These are phyloP conservation scores for Amniculicola lignicola DNA, from an alignment of 495 filamentous ascomycete species.

Conservation along the genomic window DNA sequence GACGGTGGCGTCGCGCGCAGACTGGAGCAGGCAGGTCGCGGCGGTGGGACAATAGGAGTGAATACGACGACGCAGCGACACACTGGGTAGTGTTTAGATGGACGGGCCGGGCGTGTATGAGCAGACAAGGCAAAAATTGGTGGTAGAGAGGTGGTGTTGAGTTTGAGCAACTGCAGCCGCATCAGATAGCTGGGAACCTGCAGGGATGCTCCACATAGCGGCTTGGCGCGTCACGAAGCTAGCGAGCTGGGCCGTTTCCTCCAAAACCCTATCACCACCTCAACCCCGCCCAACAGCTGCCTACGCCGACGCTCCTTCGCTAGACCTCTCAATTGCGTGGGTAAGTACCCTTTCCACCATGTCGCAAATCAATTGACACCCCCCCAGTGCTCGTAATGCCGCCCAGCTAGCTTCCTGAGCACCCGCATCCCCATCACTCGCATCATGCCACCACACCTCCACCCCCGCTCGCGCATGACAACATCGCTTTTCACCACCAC, in stretches of 20 bases:
- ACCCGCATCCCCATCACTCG: not conserved
- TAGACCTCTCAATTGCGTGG: slow-evolving; percentile 21
- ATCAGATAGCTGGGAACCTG: not conserved
- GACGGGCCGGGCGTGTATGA: too few species aligned
- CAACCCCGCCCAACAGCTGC: not conserved
- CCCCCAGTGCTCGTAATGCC: slow-evolving; percentile 13
- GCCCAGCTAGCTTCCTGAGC: not conserved
- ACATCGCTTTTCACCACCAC: slow-evolving; percentile 92
- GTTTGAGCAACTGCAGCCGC: not conserved
- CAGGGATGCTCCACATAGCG: slow-evolving; percentile 1
- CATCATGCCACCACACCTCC: slow-evolving; percentile 83
- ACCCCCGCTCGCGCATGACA: slow-evolving; percentile 87
- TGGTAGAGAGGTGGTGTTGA: slow-evolving; percentile 11
- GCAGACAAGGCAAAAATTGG: not conserved
- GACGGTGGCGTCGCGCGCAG: slow-evolving; percentile 6
- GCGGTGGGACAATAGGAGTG: too few species aligned
- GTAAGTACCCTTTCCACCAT: slow-evolving; percentile 4
- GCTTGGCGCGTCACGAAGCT: not conserved
- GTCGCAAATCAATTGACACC: slow-evolving; percentile 3
- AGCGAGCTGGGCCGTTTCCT: not conserved
- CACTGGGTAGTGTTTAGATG: too few species aligned
- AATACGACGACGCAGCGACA: too few species aligned
- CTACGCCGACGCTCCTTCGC: not conserved
- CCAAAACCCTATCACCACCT: not conserved
- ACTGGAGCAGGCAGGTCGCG: too few species aligned